Evolutionary conservation across 1,284 basidiomycete species (phyloP), one percentile per base, ranked within the genome.

Genomic region (Trichosporon ovoides): DNA sequence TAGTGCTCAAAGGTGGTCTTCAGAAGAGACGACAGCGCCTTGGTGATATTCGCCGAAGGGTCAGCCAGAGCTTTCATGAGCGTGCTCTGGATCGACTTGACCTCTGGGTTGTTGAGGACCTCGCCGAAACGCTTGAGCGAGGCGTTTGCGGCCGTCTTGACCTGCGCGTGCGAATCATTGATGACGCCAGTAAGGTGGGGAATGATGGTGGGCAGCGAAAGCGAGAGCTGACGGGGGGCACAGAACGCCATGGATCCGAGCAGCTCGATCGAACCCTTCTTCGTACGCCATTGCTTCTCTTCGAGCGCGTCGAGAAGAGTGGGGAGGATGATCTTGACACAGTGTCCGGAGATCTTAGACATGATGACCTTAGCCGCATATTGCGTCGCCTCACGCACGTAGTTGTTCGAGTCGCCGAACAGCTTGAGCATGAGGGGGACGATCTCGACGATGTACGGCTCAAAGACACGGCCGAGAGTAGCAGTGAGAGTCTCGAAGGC

Each of bases 261-360:
- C n/a, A 98, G 79, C 75, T 98, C 96, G 65, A 98, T 97, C 3
- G 93, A 95, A 1, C 96, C 80, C 75, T 98, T 98, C 81, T 98
- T 98, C 2, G 94, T 92, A 28, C 95, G 83, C 96, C 96, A 98
- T 75, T 98, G 96, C 75, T 97, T 98, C 76, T 98, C 96, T 66
- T 98, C 94, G 50, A 98, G 81, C 35, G 93, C 95, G 35, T 87
- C 87, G 6, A 99, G 82, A 9, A 99, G 78, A 1, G 89, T 88
- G 0, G 96, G 96, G 7, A 98, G 80, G 62, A 98, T 93, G 54
- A 93, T 83, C 79, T 98, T 98, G 74, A 98, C 88, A 48, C 92
- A 93, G 74, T 94, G 55, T 19, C 91, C 93, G 10, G 91, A 95
- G 71, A 99, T 83, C 66, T 90, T 90, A 2, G 86, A 88, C 95